Percentiles rank a stretch among this genome's conserved stretches.
Conservation (phyloP, 345 rosid genomes). For the Acer campestre region DNA sequence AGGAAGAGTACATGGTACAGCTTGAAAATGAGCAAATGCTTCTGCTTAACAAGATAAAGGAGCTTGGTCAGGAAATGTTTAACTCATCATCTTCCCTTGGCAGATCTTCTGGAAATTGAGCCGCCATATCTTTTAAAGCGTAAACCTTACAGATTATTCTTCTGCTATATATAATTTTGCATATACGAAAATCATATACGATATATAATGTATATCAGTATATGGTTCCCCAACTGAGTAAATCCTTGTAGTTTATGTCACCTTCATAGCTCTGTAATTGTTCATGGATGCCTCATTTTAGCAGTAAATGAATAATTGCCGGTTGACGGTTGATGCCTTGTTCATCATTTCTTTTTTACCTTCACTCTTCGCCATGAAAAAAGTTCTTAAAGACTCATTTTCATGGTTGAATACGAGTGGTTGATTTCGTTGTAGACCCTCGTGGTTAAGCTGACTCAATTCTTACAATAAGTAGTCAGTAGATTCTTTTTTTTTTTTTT, state of each 20-base stretch:
- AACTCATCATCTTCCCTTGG: conserved; percentile 51
- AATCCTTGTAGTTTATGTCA: background rate
- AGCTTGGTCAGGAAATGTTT: conserved; percentile 81
- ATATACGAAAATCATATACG: background rate
- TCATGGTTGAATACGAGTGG: too few relatives aligned
- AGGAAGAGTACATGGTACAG: conserved; percentile 78
- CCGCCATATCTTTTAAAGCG: conserved; percentile 24
- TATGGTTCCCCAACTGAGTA: too few relatives aligned
- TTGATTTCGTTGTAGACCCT: too few relatives aligned
- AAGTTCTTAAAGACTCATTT: too few relatives aligned
- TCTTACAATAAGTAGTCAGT: too few relatives aligned
- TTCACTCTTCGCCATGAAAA: background rate
- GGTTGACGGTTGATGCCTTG: background rate
- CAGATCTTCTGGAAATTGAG: conserved; percentile 47
- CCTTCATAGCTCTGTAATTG: background rate
- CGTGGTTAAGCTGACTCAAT: too few relatives aligned
- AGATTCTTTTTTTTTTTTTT: too few relatives aligned
- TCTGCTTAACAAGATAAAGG: conserved; percentile 79
- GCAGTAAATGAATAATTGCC: conserved; percentile 6
- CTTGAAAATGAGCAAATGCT: conserved; percentile 87
- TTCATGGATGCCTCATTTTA: background rate
- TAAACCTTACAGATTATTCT: conserved; percentile 20
- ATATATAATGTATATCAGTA: background rate
- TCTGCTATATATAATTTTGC: background rate
- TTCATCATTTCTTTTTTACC: background rate